Percentiles rank a stretch among this genome's conserved stretches.
Conservation (phyloP, 2,329 filamentous ascomycete genomes). For the Fusarium setosum region DNA sequence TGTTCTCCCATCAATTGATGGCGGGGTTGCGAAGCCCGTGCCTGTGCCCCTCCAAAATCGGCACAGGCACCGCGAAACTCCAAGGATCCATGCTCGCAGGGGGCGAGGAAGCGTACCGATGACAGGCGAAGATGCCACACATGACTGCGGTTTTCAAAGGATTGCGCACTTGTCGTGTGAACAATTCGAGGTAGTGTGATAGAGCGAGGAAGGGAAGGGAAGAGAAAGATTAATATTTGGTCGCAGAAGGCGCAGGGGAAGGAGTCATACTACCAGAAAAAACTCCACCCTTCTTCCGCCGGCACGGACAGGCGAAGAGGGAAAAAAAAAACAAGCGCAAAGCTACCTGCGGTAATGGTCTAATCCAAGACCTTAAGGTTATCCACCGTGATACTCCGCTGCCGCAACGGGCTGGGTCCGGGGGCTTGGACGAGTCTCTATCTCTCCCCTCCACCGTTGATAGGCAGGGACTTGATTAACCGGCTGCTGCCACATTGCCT, state of each 20-base stretch:
- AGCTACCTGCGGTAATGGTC: constrained; percentile 28
- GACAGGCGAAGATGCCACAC: constrained; percentile 98
- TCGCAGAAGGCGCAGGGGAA: constrained; percentile 23
- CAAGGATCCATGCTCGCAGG: constrained; percentile 37
- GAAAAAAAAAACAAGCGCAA: constrained; percentile 37
- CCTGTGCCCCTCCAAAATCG: constrained; percentile 41
- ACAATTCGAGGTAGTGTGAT: constrained; percentile 3
- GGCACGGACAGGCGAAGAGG: constrained; percentile 22
- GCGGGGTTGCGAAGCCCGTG: constrained; percentile 39
- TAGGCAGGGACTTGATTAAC: constrained; percentile 6
- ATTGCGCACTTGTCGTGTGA: constrained; percentile 23
- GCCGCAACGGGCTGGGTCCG: constrained; percentile 15
- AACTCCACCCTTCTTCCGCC: constrained; percentile 36
- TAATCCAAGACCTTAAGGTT: constrained; percentile 31
- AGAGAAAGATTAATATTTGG: constrained; percentile 38
- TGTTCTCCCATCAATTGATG: constrained; percentile 28
- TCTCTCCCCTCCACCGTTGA: constrained; percentile 20
- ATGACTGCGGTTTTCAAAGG: constrained; percentile 65
- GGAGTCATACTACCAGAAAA: constrained; percentile 36
- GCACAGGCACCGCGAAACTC: background rate
- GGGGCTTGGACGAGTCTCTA: constrained; percentile 9
- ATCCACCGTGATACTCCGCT: constrained; percentile 36
- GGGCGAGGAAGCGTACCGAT: constrained; percentile 67
- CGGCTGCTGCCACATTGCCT: background rate
- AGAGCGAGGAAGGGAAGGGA: constrained; percentile 14